Conservation (phyloP, 1,284 basidiomycete species). For the Xerocomus minutiporus region DNA sequence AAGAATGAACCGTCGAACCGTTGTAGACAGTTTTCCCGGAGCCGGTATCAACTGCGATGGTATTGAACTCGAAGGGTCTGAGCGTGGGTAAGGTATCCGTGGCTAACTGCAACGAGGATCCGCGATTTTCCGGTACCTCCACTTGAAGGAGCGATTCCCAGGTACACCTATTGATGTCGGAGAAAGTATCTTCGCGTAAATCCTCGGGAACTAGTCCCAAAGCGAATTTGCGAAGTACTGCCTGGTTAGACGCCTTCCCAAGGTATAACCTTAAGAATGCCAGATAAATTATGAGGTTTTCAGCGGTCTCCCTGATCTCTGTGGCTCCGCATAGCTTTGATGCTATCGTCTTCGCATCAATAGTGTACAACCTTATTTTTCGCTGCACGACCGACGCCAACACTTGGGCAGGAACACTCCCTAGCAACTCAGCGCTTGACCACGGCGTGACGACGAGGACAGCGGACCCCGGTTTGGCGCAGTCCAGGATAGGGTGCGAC, state of each 20-base stretch:
- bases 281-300: slow-evolving; percentile 54
- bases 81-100: slow-evolving; percentile 34
- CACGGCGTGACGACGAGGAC: slow-evolving; percentile 62
- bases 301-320: slow-evolving; percentile 39
- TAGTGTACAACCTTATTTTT: slow-evolving; percentile 52
- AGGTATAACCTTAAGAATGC: slow-evolving; percentile 72
- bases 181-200: slow-evolving; percentile 43
- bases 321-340: slow-evolving; percentile 32
- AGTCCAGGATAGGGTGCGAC: slow-evolving; percentile 57
- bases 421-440: slow-evolving; percentile 54
- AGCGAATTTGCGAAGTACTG: slow-evolving; percentile 49
- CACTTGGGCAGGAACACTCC: slow-evolving; percentile 47
- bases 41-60: slow-evolving; percentile 57
- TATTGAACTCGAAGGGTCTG: slow-evolving; percentile 65
- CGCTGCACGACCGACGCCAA: slow-evolving; percentile 42
- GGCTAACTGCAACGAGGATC: slow-evolving; percentile 21
- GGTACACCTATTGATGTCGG: slow-evolving; percentile 44
- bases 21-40: slow-evolving; percentile 54
- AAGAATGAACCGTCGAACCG: slow-evolving; percentile 61
- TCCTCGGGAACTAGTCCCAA: slow-evolving; percentile 37
- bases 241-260: slow-evolving; percentile 53
- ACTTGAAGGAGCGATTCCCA: slow-evolving; percentile 59
- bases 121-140: slow-evolving; percentile 30
- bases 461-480: slow-evolving; percentile 53
- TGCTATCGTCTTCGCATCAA: slow-evolving; percentile 50